Evolutionary conservation across 768 basidiomycete species (phyloP), one percentile per base, ranked within the genome.

Genomic region (Trametes cinnabarina): DNA sequence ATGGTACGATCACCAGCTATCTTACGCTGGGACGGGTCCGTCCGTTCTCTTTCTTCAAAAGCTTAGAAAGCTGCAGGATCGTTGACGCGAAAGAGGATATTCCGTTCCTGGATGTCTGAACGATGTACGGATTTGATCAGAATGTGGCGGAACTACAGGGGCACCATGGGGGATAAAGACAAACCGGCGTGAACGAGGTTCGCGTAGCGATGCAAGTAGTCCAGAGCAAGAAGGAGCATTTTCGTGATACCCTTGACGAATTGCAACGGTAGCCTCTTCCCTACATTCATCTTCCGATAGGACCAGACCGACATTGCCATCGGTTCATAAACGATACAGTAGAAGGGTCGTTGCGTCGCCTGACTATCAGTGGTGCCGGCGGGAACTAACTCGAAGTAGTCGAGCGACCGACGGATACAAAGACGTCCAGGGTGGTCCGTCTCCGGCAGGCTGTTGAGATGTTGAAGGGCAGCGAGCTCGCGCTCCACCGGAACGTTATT

Each of bases 31-130:
- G 10, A 4, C 34, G 60, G 50, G 5, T 15, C 12, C 17, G 35
- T 49, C 19, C 28, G 26, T 30, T 42, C 51, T 17, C 25, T n/a
- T 25, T 43, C 39, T 42, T 42, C 51, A 19, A 25, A 52, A 7
- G 51, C 40, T 35, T 44, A 47, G 12, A 51, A 51, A 3, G 54
- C 40, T 4, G 7, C 35, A 40, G 35, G 43, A 14, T 57, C 55
- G 23, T 47, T 23, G 23, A 61, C 11, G 17, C n/a, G 23, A 20
- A 61, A 26, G 11, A 61, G 26, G 12, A 61, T 61, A 32, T 61
- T 61, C 40, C 46, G 48, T 30, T 61, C 60, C 32, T 56, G 55
- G 10, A 61, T 55, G 22, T 57, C 60, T 61, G 42, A 25, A 40
- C 12, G 11, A 9, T 39, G 7, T 1, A 37, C 4, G n/a, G 14